Base-by-base conservation (phyloP, 352 stramenopile species). In the Achlya hypogyna region DNA sequence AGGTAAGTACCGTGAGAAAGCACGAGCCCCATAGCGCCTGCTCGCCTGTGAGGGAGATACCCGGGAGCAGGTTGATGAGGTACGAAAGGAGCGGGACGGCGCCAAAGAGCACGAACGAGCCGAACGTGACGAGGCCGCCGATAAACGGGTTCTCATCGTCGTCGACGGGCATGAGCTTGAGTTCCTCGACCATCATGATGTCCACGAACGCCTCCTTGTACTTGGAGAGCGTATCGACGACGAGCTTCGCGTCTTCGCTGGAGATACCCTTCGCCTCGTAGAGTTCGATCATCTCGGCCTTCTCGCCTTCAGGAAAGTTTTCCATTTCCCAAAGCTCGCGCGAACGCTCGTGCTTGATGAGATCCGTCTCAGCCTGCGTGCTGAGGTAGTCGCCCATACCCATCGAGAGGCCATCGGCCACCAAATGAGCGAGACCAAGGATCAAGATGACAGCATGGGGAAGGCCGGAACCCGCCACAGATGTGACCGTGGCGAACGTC, bases 161-260 rank as follows among this genome's bases (percentile, higher is more conserved):
- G 64, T 97, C 91, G 32, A 96, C 88, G 0, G 96, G 89, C 81
- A 97, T 95, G 63, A 98, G 75, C 62, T 97, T 89, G 53, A 98
- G 85, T 75, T 98, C 95, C 68, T 98, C 90, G 23, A 94, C 76
- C 92, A 98, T 98, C 95, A 98, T 98, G 58, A 98, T 86, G 78
- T 98, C 93, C 35, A 98, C 92, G 76, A 98, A 98, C 31, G 97
- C 96, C 56, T 98, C 87, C 68, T 97, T 96, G 81, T 98, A 98
- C 79, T 98, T 98, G 62, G 93, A 78, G 76, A 98, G 88, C 32
- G 91, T 98, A 62, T 88, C 77, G 54, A 98, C 91, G 3, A 98
- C 88, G 8, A 90, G 70, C 56, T 78, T 79, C 5, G 95, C 93
- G 81, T 98, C 94, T 5, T 96, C 82, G 18, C 75, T 84, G 5